These are phyloP conservation scores for Simmondsia chinensis DNA, from an alignment of 148 eudicot species.

Conservation along the genomic window DNA sequence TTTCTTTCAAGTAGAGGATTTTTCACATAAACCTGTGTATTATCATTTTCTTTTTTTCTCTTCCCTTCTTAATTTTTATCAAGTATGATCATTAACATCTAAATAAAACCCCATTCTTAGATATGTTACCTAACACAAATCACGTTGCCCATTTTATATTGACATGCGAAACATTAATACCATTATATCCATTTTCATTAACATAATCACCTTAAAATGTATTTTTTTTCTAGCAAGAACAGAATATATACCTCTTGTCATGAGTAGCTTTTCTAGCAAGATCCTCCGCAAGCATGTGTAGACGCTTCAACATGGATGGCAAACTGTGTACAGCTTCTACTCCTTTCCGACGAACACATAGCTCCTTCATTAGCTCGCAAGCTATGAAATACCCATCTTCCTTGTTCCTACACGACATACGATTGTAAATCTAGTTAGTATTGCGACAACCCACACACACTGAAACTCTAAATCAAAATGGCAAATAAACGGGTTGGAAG, in stretches of 20 bases:
- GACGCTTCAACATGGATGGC: conserved; percentile 57
- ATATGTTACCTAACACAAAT: too few relatives aligned
- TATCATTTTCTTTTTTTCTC: too few relatives aligned
- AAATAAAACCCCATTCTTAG: too few relatives aligned
- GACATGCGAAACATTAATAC: too few relatives aligned
- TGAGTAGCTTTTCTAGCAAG: conserved; percentile 46
- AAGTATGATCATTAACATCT: too few relatives aligned
- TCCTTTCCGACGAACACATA: conserved; percentile 43
- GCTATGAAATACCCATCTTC: conserved; percentile 86
- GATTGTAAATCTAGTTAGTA: background rate
- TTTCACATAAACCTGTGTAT: too few relatives aligned
- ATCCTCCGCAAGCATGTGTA: conserved; percentile 62
- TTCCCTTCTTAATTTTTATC: too few relatives aligned
- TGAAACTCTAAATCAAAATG: too few relatives aligned
- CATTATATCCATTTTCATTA: background rate
- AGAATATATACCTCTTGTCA: conserved; percentile 61
- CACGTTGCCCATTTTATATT: too few relatives aligned
- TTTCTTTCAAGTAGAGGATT: too few relatives aligned
- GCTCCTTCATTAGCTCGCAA: conserved; percentile 56
- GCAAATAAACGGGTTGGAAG: too few relatives aligned
- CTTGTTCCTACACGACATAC: conserved; percentile 54
- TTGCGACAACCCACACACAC: too few relatives aligned
- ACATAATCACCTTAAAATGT: background rate
- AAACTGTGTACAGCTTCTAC: conserved; percentile 26
- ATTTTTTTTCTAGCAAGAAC: background rate